Percentiles rank a stretch among this genome's conserved stretches.
phyloP scores from a whole-genome alignment of 1,284 basidiomycete genomes.

The Malassezia nana region DNA sequence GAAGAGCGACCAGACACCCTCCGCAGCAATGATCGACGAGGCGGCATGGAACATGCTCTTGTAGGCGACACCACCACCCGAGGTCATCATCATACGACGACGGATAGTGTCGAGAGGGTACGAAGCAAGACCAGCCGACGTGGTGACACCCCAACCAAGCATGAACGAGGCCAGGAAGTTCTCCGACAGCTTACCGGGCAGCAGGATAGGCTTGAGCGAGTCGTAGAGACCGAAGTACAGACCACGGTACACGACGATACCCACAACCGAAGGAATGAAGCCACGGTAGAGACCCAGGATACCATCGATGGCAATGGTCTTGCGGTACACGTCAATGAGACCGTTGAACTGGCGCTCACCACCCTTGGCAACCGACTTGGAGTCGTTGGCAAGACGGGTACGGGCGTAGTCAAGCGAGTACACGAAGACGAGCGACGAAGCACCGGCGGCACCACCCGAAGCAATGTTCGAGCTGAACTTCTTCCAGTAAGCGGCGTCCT shows the following conservation, averaged over 20 bases:
- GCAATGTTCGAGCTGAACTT: constrained; percentile 47
- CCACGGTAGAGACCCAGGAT: constrained; percentile 49
- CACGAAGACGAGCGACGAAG: constrained; percentile 48
- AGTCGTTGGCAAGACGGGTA: constrained; percentile 49
- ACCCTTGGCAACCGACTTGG: constrained; percentile 48
- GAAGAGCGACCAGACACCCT: constrained; percentile 70
- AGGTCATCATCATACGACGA: constrained; percentile 49
- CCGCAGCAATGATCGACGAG: constrained; percentile 69
- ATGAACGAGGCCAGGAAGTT: constrained; percentile 48
- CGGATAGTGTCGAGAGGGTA: constrained; percentile 49
- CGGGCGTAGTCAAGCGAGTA: constrained; percentile 50
- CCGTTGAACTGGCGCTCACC: constrained; percentile 49
- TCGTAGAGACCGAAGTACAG: constrained; percentile 50
- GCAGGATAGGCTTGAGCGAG: constrained; percentile 48
- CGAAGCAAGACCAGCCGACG: constrained; percentile 48
- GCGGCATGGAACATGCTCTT: constrained; percentile 57
- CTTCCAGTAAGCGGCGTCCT: constrained; percentile 47
- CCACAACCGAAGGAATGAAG: constrained; percentile 48
- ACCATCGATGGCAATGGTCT: constrained; percentile 48
- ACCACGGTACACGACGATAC: constrained; percentile 49
- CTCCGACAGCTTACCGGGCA: constrained; percentile 42
- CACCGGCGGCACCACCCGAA: constrained; percentile 49
- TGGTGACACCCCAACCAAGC: constrained; percentile 48
- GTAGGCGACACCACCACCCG: constrained; percentile 47
- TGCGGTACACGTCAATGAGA: constrained; percentile 48